These are phyloP conservation scores for Polyporus tsugae DNA, from an alignment of 1,284 basidiomycete genomes.

Conservation along the genomic window DNA sequence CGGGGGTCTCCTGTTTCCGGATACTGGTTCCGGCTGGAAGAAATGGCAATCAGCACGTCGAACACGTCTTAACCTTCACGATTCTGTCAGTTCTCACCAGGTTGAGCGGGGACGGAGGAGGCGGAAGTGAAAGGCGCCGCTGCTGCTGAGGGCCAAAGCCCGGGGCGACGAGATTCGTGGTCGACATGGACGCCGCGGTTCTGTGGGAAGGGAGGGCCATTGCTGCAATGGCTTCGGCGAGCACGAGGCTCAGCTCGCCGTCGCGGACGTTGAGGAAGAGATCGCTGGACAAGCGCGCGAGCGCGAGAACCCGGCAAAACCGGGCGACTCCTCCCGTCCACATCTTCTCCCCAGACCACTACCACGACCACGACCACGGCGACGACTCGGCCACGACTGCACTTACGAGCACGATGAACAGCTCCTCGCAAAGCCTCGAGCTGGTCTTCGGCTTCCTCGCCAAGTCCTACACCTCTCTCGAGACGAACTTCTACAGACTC, in stretches of 20 bases:
- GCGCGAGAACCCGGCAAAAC: slow-evolving; percentile 3
- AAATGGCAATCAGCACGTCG: slow-evolving; percentile 32
- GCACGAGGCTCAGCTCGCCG: slow-evolving; percentile 40
- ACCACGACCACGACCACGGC: slow-evolving; percentile 24
- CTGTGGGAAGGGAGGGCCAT: slow-evolving; percentile 44
- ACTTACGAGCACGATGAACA: slow-evolving; percentile 43
- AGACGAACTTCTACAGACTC: slow-evolving; percentile 74
- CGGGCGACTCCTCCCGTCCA: slow-evolving; percentile 7
- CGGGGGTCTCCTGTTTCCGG: slow-evolving; percentile 56
- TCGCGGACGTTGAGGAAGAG: slow-evolving; percentile 33
- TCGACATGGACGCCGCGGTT: slow-evolving; percentile 40
- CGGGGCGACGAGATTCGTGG: slow-evolving; percentile 42
- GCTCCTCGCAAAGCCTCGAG: slow-evolving; percentile 54
- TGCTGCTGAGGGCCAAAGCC: slow-evolving; percentile 32
- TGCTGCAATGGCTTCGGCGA: slow-evolving; percentile 36
- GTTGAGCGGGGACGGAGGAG: slow-evolving; percentile 46
- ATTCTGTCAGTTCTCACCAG: slow-evolving; percentile 40
- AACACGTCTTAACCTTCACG: slow-evolving; percentile 15
- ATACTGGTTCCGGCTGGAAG: slow-evolving; percentile 46
- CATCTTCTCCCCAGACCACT: slow-evolving; percentile 27
- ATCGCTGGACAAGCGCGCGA: slow-evolving; percentile 16
- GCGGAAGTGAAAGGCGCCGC: slow-evolving; percentile 47
- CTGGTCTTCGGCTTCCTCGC: slow-evolving; percentile 69
- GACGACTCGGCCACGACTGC: slow-evolving; percentile 22
- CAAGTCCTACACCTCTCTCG: slow-evolving; percentile 58